These are phyloP conservation scores for Morella rubra DNA, from an alignment of 306 rosid genomes.

Conservation along the genomic window DNA sequence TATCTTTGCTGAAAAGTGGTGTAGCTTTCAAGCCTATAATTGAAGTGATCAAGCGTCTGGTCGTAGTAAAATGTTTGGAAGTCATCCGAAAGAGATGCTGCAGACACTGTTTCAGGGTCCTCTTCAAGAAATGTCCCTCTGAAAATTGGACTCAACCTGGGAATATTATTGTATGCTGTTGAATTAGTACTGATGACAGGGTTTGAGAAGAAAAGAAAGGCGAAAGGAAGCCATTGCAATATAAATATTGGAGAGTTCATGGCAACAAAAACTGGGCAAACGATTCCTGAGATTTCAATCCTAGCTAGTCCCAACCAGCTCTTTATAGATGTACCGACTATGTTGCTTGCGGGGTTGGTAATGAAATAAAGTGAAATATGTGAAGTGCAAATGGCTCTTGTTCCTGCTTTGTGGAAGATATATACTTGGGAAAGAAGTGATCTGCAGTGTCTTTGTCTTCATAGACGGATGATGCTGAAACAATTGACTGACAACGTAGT, in stretches of 20 bases:
- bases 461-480: too few relatives aligned
- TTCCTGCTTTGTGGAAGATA: too few relatives aligned
- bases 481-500: too few relatives aligned
- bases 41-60: constrained; percentile 77
- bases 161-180: constrained; percentile 21
- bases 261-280: background rate
- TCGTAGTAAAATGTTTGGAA: constrained; percentile 49
- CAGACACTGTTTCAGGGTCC: background rate
- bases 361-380: too few relatives aligned
- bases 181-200: background rate
- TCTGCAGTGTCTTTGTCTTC: too few relatives aligned
- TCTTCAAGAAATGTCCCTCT: constrained; percentile 31
- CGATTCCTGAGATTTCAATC: background rate
- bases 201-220: constrained; percentile 25
- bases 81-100: constrained; percentile 11
- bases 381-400: too few relatives aligned
- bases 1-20: constrained; percentile 60
- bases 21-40: constrained; percentile 62
- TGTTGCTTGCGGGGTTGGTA: too few relatives aligned
- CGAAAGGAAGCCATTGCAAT: constrained; percentile 26
- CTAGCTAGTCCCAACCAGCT: too few relatives aligned
- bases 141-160: constrained; percentile 53
- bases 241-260: constrained; percentile 11
- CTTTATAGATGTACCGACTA: too few relatives aligned
- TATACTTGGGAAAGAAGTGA: too few relatives aligned